Percentiles rank a stretch among this genome's conserved stretches.
phyloP scores from a whole-genome alignment of 164 flowering plant genomes.

The Annona cherimola region DNA sequence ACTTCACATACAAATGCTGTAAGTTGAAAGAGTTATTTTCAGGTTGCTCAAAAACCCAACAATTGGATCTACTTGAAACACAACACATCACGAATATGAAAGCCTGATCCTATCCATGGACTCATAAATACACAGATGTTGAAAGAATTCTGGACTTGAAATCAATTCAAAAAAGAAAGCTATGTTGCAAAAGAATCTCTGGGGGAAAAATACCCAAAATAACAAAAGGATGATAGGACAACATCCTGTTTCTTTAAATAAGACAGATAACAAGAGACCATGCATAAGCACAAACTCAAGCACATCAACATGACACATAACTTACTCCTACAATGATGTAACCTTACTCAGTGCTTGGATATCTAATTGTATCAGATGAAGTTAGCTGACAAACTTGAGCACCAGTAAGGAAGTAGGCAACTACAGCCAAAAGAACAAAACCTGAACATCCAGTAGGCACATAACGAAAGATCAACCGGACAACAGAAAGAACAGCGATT shows the following conservation, averaged over 20 bases:
- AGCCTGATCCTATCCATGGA: no score
- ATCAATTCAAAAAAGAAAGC: not conserved
- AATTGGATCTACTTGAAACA: not conserved
- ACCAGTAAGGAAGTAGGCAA: not conserved
- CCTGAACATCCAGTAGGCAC: not conserved
- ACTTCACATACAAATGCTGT: not conserved
- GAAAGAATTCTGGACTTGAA: not conserved
- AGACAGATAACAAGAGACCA: not conserved
- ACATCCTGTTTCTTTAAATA: no score
- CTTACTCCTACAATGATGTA: no score
- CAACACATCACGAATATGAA: not conserved
- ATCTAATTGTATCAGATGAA: not conserved
- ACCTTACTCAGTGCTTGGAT: no score
- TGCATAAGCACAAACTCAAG: no score
- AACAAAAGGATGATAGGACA: not conserved
- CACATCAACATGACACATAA: no score
- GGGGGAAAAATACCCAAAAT: not conserved
- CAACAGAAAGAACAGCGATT: not conserved
- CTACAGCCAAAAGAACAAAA: not conserved
- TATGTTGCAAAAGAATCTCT: not conserved
- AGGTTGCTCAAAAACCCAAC: not conserved
- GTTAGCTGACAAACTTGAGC: not conserved
- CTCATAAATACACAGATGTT: not conserved
- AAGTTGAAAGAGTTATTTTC: not conserved
- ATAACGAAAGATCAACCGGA: not conserved